Evolutionary conservation across 2,329 filamentous ascomycete species (phyloP).

Genomic region (Verticillium zaregamsianum): DNA sequence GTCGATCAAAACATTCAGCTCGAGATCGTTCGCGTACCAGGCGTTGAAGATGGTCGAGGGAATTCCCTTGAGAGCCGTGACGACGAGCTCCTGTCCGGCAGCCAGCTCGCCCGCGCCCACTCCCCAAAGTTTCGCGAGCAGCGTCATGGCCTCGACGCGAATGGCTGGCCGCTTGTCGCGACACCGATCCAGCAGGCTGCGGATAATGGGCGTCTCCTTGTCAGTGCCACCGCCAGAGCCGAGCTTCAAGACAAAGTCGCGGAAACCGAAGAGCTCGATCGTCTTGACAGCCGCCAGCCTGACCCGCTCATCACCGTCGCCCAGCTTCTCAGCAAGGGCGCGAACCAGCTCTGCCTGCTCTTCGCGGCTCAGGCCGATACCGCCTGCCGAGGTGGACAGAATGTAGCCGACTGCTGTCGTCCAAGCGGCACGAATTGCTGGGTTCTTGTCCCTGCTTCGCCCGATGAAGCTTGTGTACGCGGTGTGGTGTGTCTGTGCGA

Average conservation of each 20-base stretch:
- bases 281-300: conserved; percentile 84
- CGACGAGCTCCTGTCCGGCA: conserved; percentile 72
- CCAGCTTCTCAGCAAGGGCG: conserved; percentile 73
- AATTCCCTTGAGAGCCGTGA: conserved; percentile 71
- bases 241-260: conserved; percentile 77
- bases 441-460: conserved; percentile 80
- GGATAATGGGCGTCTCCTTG: conserved; percentile 73
- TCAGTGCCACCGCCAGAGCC: conserved; percentile 70
- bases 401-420: conserved; percentile 80
- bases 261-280: conserved; percentile 75
- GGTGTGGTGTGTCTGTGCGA: conserved; percentile 72
- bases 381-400: conserved; percentile 83
- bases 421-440: conserved; percentile 81
- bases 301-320: conserved; percentile 87
- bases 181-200: conserved; percentile 78
- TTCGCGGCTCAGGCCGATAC: conserved; percentile 78
- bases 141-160: conserved; percentile 79
- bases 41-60: conserved; percentile 82
- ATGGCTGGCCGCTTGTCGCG: conserved; percentile 81
- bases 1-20: conserved; percentile 81
- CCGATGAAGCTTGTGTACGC: conserved; percentile 83
- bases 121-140: conserved; percentile 88
- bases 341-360: conserved; percentile 75
- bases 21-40: conserved; percentile 84
- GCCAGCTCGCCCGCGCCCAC: conserved; percentile 85